These are phyloP conservation scores for Populus simonii DNA, from an alignment of 345 rosid species.

Conservation along the genomic window DNA sequence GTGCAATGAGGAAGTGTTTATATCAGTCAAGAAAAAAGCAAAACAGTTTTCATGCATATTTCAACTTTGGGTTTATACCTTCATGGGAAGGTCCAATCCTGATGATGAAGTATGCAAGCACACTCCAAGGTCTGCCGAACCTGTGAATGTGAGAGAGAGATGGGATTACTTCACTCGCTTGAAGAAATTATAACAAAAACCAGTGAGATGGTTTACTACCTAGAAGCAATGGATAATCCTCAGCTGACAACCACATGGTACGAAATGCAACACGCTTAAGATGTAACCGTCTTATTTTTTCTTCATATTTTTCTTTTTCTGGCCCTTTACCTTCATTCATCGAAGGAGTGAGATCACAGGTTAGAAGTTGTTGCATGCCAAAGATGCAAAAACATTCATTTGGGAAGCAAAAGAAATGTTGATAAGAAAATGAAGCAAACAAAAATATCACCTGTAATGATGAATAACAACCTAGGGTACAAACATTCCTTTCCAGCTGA, in stretches of 20 bases:
- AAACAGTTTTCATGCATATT: not conserved
- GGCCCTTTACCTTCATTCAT: slow-evolving; percentile 82
- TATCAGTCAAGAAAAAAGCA: too few relatives aligned
- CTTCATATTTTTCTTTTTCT: slow-evolving; percentile 80
- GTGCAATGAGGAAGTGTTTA: not conserved
- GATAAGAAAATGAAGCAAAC: not conserved
- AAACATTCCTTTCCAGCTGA: slow-evolving; percentile 42
- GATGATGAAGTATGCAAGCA: slow-evolving; percentile 98
- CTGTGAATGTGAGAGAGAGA: slow-evolving; percentile 31
- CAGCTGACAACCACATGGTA: slow-evolving; percentile 94
- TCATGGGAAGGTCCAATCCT: slow-evolving; percentile 97
- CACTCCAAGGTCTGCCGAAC: slow-evolving; percentile 91
- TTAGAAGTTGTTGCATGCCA: not conserved
- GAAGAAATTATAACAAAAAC: not conserved
- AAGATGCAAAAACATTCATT: not conserved
- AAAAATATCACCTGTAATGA: slow-evolving; percentile 69
- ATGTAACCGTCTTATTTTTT: slow-evolving; percentile 67
- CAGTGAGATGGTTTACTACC: slow-evolving; percentile 32
- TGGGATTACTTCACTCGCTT: not conserved
- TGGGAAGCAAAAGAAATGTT: not conserved
- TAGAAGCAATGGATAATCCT: slow-evolving; percentile 89
- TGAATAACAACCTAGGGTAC: slow-evolving; percentile 76
- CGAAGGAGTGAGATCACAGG: not conserved
- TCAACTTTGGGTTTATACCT: slow-evolving; percentile 35
- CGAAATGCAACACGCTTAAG: slow-evolving; percentile 89